phyloP scores from a whole-genome alignment of 139 green algal genomes.

The Chlamydomonas schloesseri region DNA sequence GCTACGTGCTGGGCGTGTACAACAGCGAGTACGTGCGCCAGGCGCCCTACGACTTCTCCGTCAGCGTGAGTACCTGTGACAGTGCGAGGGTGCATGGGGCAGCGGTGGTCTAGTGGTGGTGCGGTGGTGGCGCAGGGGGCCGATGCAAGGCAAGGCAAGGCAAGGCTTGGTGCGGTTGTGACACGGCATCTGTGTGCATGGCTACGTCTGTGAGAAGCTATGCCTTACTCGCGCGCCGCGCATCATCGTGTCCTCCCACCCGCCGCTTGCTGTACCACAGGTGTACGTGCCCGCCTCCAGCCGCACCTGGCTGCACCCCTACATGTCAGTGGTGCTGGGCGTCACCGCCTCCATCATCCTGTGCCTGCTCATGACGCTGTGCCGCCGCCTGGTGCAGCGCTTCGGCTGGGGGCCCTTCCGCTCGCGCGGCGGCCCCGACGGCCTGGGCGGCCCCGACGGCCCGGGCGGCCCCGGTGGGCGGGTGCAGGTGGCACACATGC shows the following conservation, averaged over 20 bases:
- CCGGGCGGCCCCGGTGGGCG: constrained; percentile 2
- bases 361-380: constrained; percentile 66
- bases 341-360: constrained; percentile 68
- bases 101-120: too few species aligned
- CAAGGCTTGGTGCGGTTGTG: too few species aligned
- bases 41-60: neutral
- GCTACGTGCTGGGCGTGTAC: constrained; percentile 57
- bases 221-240: too few species aligned
- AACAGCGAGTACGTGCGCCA: constrained; percentile 56
- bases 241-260: neutral
- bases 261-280: constrained; percentile 40
- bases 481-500: constrained; percentile 21
- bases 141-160: too few species aligned
- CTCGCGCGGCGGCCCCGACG: neutral
- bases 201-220: too few species aligned
- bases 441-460: neutral
- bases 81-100: too few species aligned
- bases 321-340: constrained; percentile 77
- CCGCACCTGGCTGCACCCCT: constrained; percentile 61
- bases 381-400: constrained; percentile 56
- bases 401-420: constrained; percentile 43
- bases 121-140: too few species aligned
- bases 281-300: constrained; percentile 24
- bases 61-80: neutral
- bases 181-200: too few species aligned